Conservation (phyloP, 106 monocot genomes). For the Vanilla planifolia region DNA sequence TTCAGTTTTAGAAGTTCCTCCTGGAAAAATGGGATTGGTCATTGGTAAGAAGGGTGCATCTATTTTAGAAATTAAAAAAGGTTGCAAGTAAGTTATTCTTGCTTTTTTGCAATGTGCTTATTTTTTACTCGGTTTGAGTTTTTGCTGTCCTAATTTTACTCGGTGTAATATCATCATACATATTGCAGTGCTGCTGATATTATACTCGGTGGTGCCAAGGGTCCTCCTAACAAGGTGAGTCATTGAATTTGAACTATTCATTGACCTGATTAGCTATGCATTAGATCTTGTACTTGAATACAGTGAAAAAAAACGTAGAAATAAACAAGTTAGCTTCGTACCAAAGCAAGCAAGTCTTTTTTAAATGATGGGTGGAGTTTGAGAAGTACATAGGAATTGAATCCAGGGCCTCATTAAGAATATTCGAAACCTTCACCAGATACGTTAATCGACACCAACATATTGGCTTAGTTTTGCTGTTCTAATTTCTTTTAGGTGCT, state of each 20-base stretch:
- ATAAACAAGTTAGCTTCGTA: not conserved
- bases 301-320: not conserved
- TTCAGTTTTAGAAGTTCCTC: conserved; percentile 75
- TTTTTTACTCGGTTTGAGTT: not conserved
- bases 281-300: too few species aligned
- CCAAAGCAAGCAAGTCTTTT: too few species aligned
- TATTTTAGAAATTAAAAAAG: conserved; percentile 68
- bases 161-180: conserved; percentile 38
- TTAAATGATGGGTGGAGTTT: too few species aligned
- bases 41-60: conserved; percentile 80
- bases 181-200: too few species aligned
- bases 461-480: too few species aligned
- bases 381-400: too few species aligned
- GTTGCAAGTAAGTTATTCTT: conserved; percentile 61
- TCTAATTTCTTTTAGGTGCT: too few species aligned
- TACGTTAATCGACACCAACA: too few species aligned
- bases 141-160: not conserved
- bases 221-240: conserved; percentile 81
- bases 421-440: too few species aligned
- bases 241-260: not conserved
- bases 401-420: too few species aligned
- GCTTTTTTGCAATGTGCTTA: not conserved
- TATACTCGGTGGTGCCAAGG: conserved; percentile 71
- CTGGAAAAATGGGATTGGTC: conserved; percentile 91
- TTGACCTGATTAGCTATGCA: too few species aligned